These are phyloP conservation scores for Loxodes magnus DNA, from an alignment of 73 alveolate genomes.

Conservation along the genomic window DNA sequence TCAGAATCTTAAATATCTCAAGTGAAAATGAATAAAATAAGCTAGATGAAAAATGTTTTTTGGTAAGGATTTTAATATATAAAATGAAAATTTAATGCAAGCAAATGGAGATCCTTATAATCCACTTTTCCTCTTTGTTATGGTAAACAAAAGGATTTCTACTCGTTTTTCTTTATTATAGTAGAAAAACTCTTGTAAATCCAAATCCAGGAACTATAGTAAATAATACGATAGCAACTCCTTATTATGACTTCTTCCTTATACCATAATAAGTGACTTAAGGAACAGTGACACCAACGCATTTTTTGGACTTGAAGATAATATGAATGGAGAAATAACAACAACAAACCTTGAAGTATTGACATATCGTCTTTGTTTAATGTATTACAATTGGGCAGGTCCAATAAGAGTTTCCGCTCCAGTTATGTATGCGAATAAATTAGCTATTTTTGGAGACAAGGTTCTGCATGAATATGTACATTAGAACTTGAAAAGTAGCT, in stretches of 20 bases:
- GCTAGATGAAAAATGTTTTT: conserved; percentile 22
- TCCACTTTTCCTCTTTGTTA: too few relatives aligned
- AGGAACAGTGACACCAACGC: conserved; percentile 64
- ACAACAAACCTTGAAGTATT: conserved; percentile 27
- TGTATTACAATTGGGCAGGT: conserved; percentile 69
- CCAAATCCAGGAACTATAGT: conserved; percentile 66
- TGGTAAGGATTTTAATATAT: too few relatives aligned
- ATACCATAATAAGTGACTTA: conserved; percentile 36
- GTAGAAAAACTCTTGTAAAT: conserved; percentile 18
- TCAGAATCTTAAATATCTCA: conserved; percentile 26
- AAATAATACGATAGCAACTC: conserved; percentile 32
- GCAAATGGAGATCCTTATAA: too few relatives aligned
- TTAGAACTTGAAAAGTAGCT: too few relatives aligned
- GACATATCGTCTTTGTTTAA: conserved; percentile 61
- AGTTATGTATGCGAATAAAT: conserved; percentile 47
- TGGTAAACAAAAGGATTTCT: too few relatives aligned
- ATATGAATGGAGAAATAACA: conserved; percentile 31
- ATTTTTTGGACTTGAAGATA: conserved; percentile 47
- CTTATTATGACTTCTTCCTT: conserved; percentile 47
- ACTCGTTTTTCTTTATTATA: conserved; percentile 57
- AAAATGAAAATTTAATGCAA: too few relatives aligned
- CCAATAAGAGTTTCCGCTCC: conserved; percentile 73
- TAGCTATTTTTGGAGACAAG: conserved; percentile 47
- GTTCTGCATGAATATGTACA: conserved; percentile 17
- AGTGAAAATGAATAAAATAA: conserved; percentile 26